Conservation (phyloP, 352 stramenopile species). For the Pythium brassicae region DNA sequence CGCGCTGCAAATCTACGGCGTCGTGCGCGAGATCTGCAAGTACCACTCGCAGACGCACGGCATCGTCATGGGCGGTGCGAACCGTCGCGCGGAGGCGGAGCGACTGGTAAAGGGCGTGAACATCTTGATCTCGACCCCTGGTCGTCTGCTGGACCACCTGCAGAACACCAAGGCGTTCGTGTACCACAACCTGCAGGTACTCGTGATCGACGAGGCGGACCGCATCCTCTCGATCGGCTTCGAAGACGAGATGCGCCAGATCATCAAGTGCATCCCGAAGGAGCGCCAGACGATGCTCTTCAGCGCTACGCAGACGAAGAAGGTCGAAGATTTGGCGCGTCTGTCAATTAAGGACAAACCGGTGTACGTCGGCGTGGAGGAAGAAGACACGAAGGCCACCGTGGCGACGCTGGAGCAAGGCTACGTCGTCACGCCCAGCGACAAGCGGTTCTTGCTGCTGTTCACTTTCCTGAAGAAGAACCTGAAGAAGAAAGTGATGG, state of each 20-base stretch:
- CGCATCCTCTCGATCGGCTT: slow-evolving; percentile 99
- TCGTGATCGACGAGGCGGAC: slow-evolving; percentile 99
- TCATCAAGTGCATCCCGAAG: slow-evolving; percentile 98
- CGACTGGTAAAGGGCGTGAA: slow-evolving; percentile 95
- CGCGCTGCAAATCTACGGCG: too few relatives aligned
- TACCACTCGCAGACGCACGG: slow-evolving; percentile 95
- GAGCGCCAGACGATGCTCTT: slow-evolving; percentile 99
- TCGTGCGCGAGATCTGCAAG: slow-evolving; percentile 95
- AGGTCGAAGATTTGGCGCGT: slow-evolving; percentile 96
- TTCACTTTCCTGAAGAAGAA: slow-evolving; percentile 99
- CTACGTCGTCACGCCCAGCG: slow-evolving; percentile 96
- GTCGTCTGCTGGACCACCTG: slow-evolving; percentile 97
- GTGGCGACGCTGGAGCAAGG: slow-evolving; percentile 95
- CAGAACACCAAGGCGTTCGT: slow-evolving; percentile 98
- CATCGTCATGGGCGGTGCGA: slow-evolving; percentile 97
- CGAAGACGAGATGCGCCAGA: slow-evolving; percentile 98
- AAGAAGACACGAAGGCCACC: slow-evolving; percentile 90
- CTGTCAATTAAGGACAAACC: slow-evolving; percentile 93
- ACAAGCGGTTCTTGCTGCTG: slow-evolving; percentile 98
- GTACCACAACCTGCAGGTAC: slow-evolving; percentile 94
- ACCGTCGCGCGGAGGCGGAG: slow-evolving; percentile 95
- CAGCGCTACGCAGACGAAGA: slow-evolving; percentile 97
- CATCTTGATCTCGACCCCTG: slow-evolving; percentile 97
- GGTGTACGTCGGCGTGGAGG: slow-evolving; percentile 96
- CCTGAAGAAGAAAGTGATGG: slow-evolving; percentile 99